phyloP scores from a whole-genome alignment of 768 basidiomycete genomes.

The Calocera viscosa region DNA sequence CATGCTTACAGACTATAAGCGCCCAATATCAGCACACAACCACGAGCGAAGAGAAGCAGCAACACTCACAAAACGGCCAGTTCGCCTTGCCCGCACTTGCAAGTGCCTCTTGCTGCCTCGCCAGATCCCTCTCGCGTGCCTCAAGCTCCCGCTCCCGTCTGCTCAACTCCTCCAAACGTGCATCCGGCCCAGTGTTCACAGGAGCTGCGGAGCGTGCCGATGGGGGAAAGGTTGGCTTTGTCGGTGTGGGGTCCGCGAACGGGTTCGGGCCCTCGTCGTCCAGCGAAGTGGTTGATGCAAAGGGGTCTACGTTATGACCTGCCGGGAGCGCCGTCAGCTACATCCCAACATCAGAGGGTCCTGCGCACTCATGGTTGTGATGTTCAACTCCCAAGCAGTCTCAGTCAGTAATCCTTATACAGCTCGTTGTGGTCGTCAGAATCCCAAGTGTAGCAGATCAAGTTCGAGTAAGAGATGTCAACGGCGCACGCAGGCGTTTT shows the following conservation, averaged over 20 bases:
- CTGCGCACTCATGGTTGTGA: background rate
- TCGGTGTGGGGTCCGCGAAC: constrained; percentile 67
- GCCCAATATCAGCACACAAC: constrained; percentile 1
- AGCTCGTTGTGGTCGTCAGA: too few species aligned
- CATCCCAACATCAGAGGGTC: background rate
- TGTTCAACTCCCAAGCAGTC: background rate
- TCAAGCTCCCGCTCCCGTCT: constrained; percentile 72
- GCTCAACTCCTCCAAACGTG: constrained; percentile 47
- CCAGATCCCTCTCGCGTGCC: constrained; percentile 48
- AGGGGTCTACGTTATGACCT: constrained; percentile 37
- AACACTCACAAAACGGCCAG: constrained; percentile 73
- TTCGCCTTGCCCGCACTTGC: constrained; percentile 72
- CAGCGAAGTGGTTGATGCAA: constrained; percentile 71
- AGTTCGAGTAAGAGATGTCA: too few species aligned
- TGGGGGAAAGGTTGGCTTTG: constrained; percentile 28
- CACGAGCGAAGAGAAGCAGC: background rate
- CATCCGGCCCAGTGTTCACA: constrained; percentile 23
- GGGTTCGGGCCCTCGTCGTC: constrained; percentile 53
- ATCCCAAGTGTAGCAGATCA: too few species aligned
- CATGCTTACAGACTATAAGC: constrained; percentile 9
- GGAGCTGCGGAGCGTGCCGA: constrained; percentile 21
- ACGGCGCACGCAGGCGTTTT: background rate
- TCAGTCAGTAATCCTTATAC: background rate
- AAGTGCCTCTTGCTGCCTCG: constrained; percentile 43
- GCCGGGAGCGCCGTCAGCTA: background rate